Evolutionary conservation across 2,329 filamentous ascomycete species (phyloP), one percentile per base, ranked within the genome.

Genomic region (Cytospora chrysosperma): DNA sequence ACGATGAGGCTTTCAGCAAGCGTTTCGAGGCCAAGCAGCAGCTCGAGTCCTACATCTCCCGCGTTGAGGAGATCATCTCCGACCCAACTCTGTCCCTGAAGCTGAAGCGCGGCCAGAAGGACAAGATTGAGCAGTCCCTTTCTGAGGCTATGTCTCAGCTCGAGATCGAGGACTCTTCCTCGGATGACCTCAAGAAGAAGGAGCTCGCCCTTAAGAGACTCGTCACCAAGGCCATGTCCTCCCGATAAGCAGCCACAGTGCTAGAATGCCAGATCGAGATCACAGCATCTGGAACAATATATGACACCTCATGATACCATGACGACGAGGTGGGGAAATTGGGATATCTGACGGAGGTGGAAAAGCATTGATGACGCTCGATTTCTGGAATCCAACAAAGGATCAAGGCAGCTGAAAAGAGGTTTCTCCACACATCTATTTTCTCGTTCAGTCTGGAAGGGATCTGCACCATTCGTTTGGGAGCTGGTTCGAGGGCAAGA

Each of bases 181-280:
- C 93, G 67, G 96, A 99, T 73, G 95, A 99, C 77, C 85, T 99
- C 72, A 98, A 96, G 92, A 98, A 98, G 92, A 96, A 97, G 89
- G 95, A 99, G 86, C 85, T 99, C 70, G 93, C 93, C 67, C 87
- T 99, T 69, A 99, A 98, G 92, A 87, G 95, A 75, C 87, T 96
- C 72, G 93, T 99, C 74, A 99, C 95, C 81, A 99, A 98, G 90
- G 93, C 91, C 74, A 96, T 96, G 92, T 88, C 92, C 69, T 93
- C 92, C 75, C 89, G 92, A 81, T 96, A 93, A 88, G 51, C 56
- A 56, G 19, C 17, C 56, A 13, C n/a, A 21, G 40, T 21, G 49
- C n/a, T 13, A 54, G 59, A 51, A 53, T 47, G 63, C 61, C 53
- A 63, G 56, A 43, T 47, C 57, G 59, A 63, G 55, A 57, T 34